Evolutionary conservation across 805 yeast species (phyloP), one percentile per base, ranked within the genome.

Genomic region (Schwanniomyces vanrijiae): DNA sequence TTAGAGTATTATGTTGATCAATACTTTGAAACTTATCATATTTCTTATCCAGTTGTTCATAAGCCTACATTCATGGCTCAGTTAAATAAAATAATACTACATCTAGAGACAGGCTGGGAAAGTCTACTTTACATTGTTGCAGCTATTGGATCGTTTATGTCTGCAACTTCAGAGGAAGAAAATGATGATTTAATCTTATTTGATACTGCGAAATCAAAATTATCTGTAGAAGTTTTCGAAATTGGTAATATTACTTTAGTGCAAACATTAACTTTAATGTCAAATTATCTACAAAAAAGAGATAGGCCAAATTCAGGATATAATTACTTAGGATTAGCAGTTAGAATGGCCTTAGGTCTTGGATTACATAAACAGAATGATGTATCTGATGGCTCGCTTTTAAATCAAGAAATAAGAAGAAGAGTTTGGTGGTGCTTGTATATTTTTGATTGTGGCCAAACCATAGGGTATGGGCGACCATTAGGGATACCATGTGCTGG

Each of bases 171-270:
- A 8, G 54, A 56, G 8, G 51, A 51, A 13, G 55, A 52, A 8
- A 47, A 45, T 35, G 57, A 53, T 25, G 59, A 55, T 33, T 46
- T 55, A 35, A 39, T 37, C 14, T 44, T 55, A n/a, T 55, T 54
- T 44, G 53, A 53, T 21, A 29, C 38, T 3, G 53, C 55, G 2
- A 55, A 53, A 40, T 45, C 50, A 4, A 49, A 51, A 22, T 28
- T 55, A 4, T 49, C 57, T 2, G 40, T 55, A 11, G 59, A 55
- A 11, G 47, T 47, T 21, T 40, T 53, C 89, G 65, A 78, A 80
- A 53, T 65, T 85, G 47, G 98, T 88, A 62, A 90, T 96, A 0
- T 81, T 16, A 52, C 56, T 4, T 45, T 55, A n/a, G 59, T 55
- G 1, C 56, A 53, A 37, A 51, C 59, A 6, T 29, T 55, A 13